These are phyloP conservation scores for Ceratobasidium sp. DNA, from an alignment of 1,284 basidiomycete species.

Conservation along the genomic window DNA sequence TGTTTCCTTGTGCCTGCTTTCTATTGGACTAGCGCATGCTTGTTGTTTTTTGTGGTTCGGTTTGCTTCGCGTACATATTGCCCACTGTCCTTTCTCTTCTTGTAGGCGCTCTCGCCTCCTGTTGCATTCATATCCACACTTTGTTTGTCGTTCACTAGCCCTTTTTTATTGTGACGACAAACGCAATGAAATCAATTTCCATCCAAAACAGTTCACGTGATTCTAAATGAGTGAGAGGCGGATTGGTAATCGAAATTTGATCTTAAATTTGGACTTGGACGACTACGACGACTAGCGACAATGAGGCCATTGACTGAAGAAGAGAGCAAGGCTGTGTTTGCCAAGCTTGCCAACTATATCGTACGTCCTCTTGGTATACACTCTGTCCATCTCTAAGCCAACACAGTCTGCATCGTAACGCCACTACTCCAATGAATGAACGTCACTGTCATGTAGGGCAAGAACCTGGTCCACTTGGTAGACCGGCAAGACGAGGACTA, in stretches of 20 bases:
- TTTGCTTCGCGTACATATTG: constrained; percentile 35
- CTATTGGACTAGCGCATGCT: constrained; percentile 36
- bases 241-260: constrained; percentile 37
- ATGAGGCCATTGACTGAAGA: constrained; percentile 90
- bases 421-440: background rate
- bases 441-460: constrained; percentile 70
- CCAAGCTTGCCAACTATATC: constrained; percentile 92
- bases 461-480: constrained; percentile 90
- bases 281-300: no score
- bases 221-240: background rate
- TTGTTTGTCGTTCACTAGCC: background rate
- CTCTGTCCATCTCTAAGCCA: background rate
- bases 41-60: constrained; percentile 12
- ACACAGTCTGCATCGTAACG: background rate
- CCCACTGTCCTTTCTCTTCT: constrained; percentile 36
- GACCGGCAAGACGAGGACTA: constrained; percentile 86
- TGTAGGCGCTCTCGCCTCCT: constrained; percentile 30
- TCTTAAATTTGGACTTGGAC: constrained; percentile 41
- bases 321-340: constrained; percentile 87
- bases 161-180: background rate
- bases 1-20: constrained; percentile 22
- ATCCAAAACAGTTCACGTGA: constrained; percentile 25
- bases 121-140: constrained; percentile 14
- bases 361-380: constrained; percentile 58
- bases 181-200: constrained; percentile 7